A percentile compares a stretch with the other conserved stretches of the same genome.
Conservation (phyloP, 768 basidiomycete genomes). For the Termitomyces sp. region DNA sequence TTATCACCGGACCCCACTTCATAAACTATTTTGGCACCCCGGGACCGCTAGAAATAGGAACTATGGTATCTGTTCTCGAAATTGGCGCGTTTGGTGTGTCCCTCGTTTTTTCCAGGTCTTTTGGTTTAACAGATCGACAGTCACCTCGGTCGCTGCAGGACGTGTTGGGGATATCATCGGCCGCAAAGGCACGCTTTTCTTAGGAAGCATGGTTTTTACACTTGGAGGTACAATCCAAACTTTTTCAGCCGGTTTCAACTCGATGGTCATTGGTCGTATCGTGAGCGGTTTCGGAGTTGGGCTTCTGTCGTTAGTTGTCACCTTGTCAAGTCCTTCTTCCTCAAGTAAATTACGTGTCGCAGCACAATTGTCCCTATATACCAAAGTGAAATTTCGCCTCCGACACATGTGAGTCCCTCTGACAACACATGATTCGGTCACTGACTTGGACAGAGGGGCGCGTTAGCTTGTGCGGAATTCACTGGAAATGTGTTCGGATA, state of each 20-base stretch:
- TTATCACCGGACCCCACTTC: slow-evolving; percentile 82
- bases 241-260: slow-evolving; percentile 68
- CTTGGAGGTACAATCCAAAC: slow-evolving; percentile 85
- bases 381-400: slow-evolving; percentile 88
- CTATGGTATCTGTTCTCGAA: slow-evolving; percentile 89
- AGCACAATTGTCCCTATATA: slow-evolving; percentile 87
- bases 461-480: slow-evolving; percentile 87
- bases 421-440: not conserved
- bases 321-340: not conserved
- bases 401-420: slow-evolving; percentile 52
- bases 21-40: slow-evolving; percentile 71
- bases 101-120: not conserved
- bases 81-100: slow-evolving; percentile 75
- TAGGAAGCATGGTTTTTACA: slow-evolving; percentile 80
- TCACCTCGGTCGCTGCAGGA: slow-evolving; percentile 89
- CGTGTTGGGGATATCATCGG: slow-evolving; percentile 85
- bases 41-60: slow-evolving; percentile 60
- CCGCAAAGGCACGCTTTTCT: slow-evolving; percentile 76
- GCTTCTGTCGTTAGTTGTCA: slow-evolving; percentile 65
- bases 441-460: slow-evolving; percentile 55
- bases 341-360: not conserved
- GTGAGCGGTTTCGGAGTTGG: slow-evolving; percentile 89
- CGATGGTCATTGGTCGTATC: slow-evolving; percentile 81
- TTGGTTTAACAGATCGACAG: slow-evolving; percentile 28
- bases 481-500: slow-evolving; percentile 87